phyloP scores from a whole-genome alignment of 2,329 filamentous ascomycete species.

The Penicillium expansum region DNA sequence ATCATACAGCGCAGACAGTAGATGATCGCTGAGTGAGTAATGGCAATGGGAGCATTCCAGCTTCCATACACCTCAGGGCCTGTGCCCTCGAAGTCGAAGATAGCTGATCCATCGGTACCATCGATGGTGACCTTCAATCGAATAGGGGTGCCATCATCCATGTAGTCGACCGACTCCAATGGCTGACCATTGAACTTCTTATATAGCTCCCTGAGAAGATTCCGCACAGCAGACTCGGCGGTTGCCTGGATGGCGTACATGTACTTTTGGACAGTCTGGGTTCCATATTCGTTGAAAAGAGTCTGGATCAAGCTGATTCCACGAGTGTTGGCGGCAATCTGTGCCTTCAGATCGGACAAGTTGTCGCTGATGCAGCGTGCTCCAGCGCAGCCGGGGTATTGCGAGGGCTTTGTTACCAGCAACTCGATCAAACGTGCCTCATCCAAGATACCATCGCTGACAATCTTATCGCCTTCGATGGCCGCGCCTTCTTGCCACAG shows the following conservation, averaged over 20 bases:
- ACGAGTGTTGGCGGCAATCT: slow-evolving; percentile 82
- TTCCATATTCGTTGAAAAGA: slow-evolving; percentile 74
- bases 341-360: slow-evolving; percentile 80
- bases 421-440: slow-evolving; percentile 71
- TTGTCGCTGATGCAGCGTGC: slow-evolving; percentile 79
- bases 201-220: slow-evolving; percentile 69
- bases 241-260: slow-evolving; percentile 82
- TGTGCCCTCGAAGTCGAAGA: slow-evolving; percentile 76
- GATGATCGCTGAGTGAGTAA: slow-evolving; percentile 81
- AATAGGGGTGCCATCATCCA: slow-evolving; percentile 84
- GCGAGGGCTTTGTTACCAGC: slow-evolving; percentile 69
- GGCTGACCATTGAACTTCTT: slow-evolving; percentile 66
- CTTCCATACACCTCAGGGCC: slow-evolving; percentile 77
- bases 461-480: slow-evolving; percentile 58
- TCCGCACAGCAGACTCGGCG: slow-evolving; percentile 71
- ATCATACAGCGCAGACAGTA: slow-evolving; percentile 81
- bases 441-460: slow-evolving; percentile 73
- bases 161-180: slow-evolving; percentile 74
- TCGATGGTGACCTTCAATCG: slow-evolving; percentile 72
- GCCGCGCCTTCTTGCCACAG: slow-evolving; percentile 50
- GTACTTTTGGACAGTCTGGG: slow-evolving; percentile 75
- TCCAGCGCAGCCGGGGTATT: slow-evolving; percentile 72
- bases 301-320: slow-evolving; percentile 74
- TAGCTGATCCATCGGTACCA: slow-evolving; percentile 67
- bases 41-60: slow-evolving; percentile 76